These are phyloP conservation scores for Sparassis latifolia DNA, from an alignment of 1,284 basidiomycete genomes.

Conservation along the genomic window DNA sequence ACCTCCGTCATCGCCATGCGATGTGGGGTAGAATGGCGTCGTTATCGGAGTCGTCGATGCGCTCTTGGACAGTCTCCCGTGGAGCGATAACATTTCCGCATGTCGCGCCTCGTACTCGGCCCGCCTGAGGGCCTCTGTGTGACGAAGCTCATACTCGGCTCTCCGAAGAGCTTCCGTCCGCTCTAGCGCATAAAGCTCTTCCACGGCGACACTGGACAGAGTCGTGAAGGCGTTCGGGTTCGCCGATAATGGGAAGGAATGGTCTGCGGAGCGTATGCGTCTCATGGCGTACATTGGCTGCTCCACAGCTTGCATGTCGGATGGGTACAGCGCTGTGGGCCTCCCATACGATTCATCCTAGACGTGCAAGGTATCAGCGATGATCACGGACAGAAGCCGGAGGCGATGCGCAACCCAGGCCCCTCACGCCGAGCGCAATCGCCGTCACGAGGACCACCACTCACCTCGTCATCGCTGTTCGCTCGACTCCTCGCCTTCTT, in stretches of 20 bases:
- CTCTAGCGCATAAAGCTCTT: conserved; percentile 83
- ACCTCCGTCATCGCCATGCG: conserved; percentile 27
- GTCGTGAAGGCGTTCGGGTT: conserved; percentile 61
- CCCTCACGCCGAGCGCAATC: too few species aligned
- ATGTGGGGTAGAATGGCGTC: conserved; percentile 36
- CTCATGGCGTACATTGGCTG: conserved; percentile 19
- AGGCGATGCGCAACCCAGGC: not conserved
- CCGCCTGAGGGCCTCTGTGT: conserved; percentile 72
- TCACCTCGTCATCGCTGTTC: conserved; percentile 74
- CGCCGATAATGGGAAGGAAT: conserved; percentile 19
- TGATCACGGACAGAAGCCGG: not conserved
- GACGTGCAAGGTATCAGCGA: not conserved
- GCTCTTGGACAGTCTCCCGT: conserved; percentile 44
- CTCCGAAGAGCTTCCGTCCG: conserved; percentile 75
- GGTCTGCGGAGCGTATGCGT: conserved; percentile 14
- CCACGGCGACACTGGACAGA: conserved; percentile 77
- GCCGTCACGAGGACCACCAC: conserved; percentile 14
- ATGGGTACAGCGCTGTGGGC: conserved; percentile 48
- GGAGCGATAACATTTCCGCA: conserved; percentile 47
- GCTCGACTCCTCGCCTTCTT: conserved; percentile 74
- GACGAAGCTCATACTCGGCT: conserved; percentile 80
- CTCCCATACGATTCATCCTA: conserved; percentile 65
- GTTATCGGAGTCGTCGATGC: conserved; percentile 66
- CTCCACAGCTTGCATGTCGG: conserved; percentile 38
- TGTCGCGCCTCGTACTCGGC: conserved; percentile 70